Evolutionary conservation across 75 land plant genomes (phyloP), one percentile per base, ranked within the genome.

Genomic region (Adiantum capillusveneris): DNA sequence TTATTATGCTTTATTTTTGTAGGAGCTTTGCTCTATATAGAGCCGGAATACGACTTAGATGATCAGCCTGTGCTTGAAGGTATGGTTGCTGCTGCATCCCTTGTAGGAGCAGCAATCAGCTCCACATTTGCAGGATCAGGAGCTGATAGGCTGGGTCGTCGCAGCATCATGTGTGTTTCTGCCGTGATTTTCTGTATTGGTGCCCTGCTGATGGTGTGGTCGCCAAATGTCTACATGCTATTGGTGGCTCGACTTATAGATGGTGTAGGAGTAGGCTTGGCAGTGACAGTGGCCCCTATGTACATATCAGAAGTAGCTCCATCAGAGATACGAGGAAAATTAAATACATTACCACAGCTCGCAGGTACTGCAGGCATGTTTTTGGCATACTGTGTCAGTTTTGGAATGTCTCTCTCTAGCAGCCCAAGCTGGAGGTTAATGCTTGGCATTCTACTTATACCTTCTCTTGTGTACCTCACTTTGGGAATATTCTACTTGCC

Each of bases 281-380:
- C 86, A 0, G 82, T 85, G 9, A 85, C 89, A 13, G 71, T 85
- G 31, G 75, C 71, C 36, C 86, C 89, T 0, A 62, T 75, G 11
- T 85, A 85, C 53, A 83, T 85, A 44, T 80, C 89, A 53, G 89
- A 85, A 60, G 76, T 79, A 14, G 89, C 89, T 0, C 89, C 89
- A 11, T 34, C 89, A 0, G 89, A 85, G 5, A 83, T 66, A 17
- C 77, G 89, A n/a, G 97, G 97, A 16, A 63, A 39, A 26, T 54
- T 91, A 18, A 81, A 79, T 31, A 91, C 97, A 7, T 64, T 87
- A n/a, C 93, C 97, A 0, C 97, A 91, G 63, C 72, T 91, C 20
- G 57, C 65, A 53, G 97, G 97, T 37, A 79, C 86, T 22, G 60
- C 25, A 41, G 97, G 97, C 52, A 77, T 87, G 88, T 82, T 91